Conservation (phyloP, 345 rosid species). For the Laguncularia racemosa region DNA sequence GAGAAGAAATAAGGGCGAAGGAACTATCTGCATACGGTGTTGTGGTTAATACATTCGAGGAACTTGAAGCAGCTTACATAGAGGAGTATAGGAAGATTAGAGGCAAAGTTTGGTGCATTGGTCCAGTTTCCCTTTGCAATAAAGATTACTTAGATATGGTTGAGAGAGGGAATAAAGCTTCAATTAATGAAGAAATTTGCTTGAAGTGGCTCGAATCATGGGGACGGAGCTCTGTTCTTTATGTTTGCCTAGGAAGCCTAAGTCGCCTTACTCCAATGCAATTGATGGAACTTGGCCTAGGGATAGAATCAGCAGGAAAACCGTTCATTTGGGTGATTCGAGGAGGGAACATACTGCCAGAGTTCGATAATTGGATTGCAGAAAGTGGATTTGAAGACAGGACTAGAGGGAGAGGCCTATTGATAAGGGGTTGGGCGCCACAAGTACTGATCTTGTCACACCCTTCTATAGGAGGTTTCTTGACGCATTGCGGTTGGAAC, state of each 20-base stretch:
- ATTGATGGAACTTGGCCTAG: slow-evolving; percentile 37
- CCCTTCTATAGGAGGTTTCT: slow-evolving; percentile 15
- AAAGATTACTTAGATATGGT: slow-evolving; percentile 19
- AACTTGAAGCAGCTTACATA: slow-evolving; percentile 24
- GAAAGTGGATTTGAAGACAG: slow-evolving; percentile 17
- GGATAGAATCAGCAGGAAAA: slow-evolving; percentile 30
- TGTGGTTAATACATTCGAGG: slow-evolving; percentile 30
- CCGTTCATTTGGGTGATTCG: slow-evolving; percentile 28
- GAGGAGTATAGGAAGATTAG: slow-evolving; percentile 15
- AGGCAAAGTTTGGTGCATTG: slow-evolving; percentile 34
- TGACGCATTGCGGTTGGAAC: slow-evolving; percentile 35
- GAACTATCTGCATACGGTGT: slow-evolving; percentile 19
- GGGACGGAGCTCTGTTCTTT: slow-evolving; percentile 23
- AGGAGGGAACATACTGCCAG: slow-evolving; percentile 2
- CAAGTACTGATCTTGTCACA: slow-evolving; percentile 23
- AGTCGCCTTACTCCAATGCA: slow-evolving; percentile 17
- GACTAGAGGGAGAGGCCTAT: slow-evolving; percentile 12
- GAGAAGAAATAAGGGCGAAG: not conserved
- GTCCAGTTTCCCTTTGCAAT: slow-evolving; percentile 36
- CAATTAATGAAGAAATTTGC: slow-evolving; percentile 10
- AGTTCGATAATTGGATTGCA: slow-evolving; percentile 13
- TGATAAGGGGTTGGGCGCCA: slow-evolving; percentile 25
- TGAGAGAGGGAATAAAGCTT: slow-evolving; percentile 28
- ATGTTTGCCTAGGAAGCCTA: slow-evolving; percentile 43
- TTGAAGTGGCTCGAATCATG: slow-evolving; percentile 36